Percentiles rank a stretch among this genome's conserved stretches.
Conservation (phyloP, 352 stramenopile species). For the Globisporangium ultimum region DNA sequence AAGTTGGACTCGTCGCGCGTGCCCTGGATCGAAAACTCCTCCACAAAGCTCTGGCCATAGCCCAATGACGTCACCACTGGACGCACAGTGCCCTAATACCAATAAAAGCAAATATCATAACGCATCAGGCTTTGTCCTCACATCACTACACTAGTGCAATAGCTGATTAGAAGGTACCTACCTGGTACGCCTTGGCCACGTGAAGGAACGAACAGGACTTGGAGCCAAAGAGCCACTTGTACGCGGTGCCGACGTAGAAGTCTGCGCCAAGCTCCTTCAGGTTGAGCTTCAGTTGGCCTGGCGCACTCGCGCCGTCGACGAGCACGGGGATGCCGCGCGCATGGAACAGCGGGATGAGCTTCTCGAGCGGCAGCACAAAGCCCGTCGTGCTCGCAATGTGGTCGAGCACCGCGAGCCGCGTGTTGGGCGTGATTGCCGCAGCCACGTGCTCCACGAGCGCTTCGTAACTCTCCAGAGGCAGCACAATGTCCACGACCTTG, state of each 20-base stretch:
- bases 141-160: no score
- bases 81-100: constrained; percentile 45
- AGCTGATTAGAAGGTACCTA: not conserved
- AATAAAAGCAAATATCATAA: constrained; percentile 9
- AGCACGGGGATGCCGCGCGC: constrained; percentile 71
- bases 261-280: constrained; percentile 62
- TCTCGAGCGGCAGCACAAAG: constrained; percentile 77
- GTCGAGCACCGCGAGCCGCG: constrained; percentile 77
- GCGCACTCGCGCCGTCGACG: constrained; percentile 74
- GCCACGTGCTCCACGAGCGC: constrained; percentile 65
- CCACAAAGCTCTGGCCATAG: constrained; percentile 76
- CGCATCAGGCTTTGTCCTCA: not conserved
- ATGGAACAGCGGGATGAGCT: constrained; percentile 83
- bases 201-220: constrained; percentile 86
- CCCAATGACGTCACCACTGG: constrained; percentile 79
- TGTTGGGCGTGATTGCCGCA: constrained; percentile 77
- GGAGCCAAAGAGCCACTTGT: constrained; percentile 87
- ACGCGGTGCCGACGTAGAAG: constrained; percentile 82
- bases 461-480: constrained; percentile 72
- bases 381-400: constrained; percentile 78
- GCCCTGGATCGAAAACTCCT: constrained; percentile 84
- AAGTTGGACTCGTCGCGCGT: constrained; percentile 84
- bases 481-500: constrained; percentile 78
- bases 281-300: constrained; percentile 70
- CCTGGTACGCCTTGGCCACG: constrained; percentile 73